Base-by-base conservation (phyloP, 257 asterid species). In the Jacaranda mimosifolia region DNA sequence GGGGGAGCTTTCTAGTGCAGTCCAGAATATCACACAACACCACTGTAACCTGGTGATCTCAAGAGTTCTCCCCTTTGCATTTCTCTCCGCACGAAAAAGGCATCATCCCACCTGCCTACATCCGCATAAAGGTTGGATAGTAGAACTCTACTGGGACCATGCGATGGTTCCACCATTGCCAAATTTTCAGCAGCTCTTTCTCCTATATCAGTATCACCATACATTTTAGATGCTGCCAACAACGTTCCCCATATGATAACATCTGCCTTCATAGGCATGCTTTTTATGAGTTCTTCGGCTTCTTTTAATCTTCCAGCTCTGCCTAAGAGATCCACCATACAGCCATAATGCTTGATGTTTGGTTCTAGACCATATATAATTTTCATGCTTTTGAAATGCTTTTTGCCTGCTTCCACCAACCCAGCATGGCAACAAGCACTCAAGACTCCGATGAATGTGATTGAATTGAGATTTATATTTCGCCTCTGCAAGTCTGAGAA, bases 381-480 rank as follows among this genome's bases (percentile, higher is more conserved):
- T 80, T 72, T 88, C 96, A 95, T 91, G 86, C 84, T 88, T 85
- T 85, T 64, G 60, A 95, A 95, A 84, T 91, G 92, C 67, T 72
- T 35, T 72, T 93, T 85, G 62, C 97, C 99, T 67, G 26, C 87
- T 77, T 95, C 96, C 70, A 93, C 97, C 70, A 89, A 70, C n/a
- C 98, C 99, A 3, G 94, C 91, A 66, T 95, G 99, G 88, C 99
- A 91, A 72, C 98, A 95, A 3, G 99, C 98, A 56, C 85, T 87
- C 79, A 91, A 80, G 52, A 95, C 98, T 70, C 98, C 99, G 1
- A 93, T 86, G 43, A 89, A 90, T 51, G 98, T 93, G 56, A 95
- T 88, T 14, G 94, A 73, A 74, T 89, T 90, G 12, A 79, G 96
- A 32, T 68, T 81, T 39, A 93, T 81, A 9, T 80, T 73, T 76